Base-by-base conservation (phyloP, 257 asterid species). In the Leptodermis oblonga region DNA sequence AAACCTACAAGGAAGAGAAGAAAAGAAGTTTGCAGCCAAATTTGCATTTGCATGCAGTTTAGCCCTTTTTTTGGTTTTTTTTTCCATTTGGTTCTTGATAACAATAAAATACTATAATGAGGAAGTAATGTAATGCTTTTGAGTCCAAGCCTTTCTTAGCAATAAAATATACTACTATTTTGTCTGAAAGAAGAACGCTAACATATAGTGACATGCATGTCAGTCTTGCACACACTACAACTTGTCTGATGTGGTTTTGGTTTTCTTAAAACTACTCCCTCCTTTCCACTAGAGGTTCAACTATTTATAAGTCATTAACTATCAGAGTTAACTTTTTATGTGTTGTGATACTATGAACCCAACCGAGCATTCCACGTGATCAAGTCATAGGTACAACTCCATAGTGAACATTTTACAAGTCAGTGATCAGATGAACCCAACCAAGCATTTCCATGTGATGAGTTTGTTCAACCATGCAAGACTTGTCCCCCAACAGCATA, bases 81-180 rank as follows among this genome's bases (percentile, higher is more conserved):
- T 39, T 51, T 55, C 46, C 0, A 11, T 70, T 42, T 55, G 34
- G 34, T 36, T 25, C 31, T 68, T 52, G 43, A 42, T 49, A 63
- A 63, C 17, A 63, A 70, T 72, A 63, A n/a, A 52, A 42, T 72
- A 39, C n/a, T 28, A 25, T 61, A 31, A 25, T 60, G 61, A 63
- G 76, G 52, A 63, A 63, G 42, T 51, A 7, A 71, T 60, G 34
- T 3, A 52, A 52, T 23, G 62, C 41, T 60, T 60, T 22, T 12
- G 26, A 60, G n/a, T 70, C 48, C 46, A 31, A 20, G 45, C 3
- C 30, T 46, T 28, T 22, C 8, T 8, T 33, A 34, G 48, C 10
- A 5, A 8, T 11, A 43, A 43, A 46, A 3, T 39, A 69, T 17
- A 18, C 3, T 56, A 43, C 17, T 3, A 42, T 42, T 12, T 42